Evolutionary conservation across 1,284 basidiomycete genomes (phyloP).

Genomic region (Ustilago curta): DNA sequence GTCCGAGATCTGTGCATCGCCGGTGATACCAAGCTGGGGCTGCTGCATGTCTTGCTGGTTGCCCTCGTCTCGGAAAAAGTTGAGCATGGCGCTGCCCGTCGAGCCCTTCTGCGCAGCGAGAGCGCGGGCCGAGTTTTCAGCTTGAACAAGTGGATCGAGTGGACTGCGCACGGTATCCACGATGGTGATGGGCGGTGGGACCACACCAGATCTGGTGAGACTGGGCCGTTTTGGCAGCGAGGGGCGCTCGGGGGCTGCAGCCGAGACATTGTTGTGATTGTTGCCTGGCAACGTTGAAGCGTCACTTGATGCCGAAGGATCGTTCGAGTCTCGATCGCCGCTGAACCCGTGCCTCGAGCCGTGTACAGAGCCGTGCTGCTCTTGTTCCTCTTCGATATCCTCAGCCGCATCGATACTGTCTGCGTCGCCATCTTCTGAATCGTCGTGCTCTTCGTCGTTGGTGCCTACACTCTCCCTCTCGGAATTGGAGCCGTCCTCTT

Average conservation of each 20-base stretch:
- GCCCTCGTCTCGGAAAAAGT: constrained; percentile 49
- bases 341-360: neutral
- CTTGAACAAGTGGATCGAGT: constrained; percentile 39
- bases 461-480: constrained; percentile 60
- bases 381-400: constrained; percentile 27
- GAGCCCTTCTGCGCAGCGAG: constrained; percentile 46
- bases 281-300: constrained; percentile 1
- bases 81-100: constrained; percentile 45
- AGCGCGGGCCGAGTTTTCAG: constrained; percentile 32
- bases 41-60: constrained; percentile 19
- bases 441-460: constrained; percentile 55
- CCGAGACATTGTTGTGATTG: neutral
- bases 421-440: constrained; percentile 53
- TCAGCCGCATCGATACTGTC: constrained; percentile 25
- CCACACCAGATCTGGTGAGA: constrained; percentile 55
- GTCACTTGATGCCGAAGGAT: neutral
- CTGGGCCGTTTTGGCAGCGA: constrained; percentile 56
- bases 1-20: constrained; percentile 37
- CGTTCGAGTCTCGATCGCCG: constrained; percentile 2
- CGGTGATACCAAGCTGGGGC: constrained; percentile 19
- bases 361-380: constrained; percentile 9
- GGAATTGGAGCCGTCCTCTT: constrained; percentile 64
- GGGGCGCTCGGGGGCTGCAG: constrained; percentile 23
- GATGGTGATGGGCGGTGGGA: constrained; percentile 44
- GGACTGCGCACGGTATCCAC: constrained; percentile 25